phyloP scores from a whole-genome alignment of 495 filamentous ascomycete species.

The Talaromyces wortmannii region DNA sequence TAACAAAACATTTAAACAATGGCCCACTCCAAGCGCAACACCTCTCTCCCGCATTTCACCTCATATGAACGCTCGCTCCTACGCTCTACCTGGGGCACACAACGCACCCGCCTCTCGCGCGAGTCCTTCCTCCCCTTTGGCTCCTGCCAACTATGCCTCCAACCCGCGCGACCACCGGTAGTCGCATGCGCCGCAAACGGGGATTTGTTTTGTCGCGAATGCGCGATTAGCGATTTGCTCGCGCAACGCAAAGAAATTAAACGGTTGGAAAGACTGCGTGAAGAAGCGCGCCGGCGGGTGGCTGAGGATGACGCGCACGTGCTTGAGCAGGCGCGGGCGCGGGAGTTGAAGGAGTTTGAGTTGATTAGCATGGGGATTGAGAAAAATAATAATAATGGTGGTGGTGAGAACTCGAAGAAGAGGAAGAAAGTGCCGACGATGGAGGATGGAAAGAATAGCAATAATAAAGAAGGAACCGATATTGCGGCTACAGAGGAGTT shows the following conservation, averaged over 20 bases:
- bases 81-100: constrained; percentile 71
- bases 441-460: constrained; percentile 8
- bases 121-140: constrained; percentile 93
- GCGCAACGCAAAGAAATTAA: constrained; percentile 92
- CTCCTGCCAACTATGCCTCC: constrained; percentile 82
- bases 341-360: constrained; percentile 33
- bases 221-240: constrained; percentile 83
- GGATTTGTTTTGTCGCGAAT: constrained; percentile 96
- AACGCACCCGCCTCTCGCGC: constrained; percentile 76
- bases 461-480: constrained; percentile 18
- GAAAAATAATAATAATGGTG: background rate
- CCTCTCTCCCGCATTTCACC: constrained; percentile 92
- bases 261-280: constrained; percentile 61
- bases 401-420: background rate
- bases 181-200: constrained; percentile 69
- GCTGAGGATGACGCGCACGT: constrained; percentile 32
- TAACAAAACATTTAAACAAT: constrained; percentile 11
- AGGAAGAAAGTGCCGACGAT: constrained; percentile 10
- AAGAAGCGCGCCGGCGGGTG: constrained; percentile 37
- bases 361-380: constrained; percentile 37
- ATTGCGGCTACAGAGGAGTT: constrained; percentile 18
- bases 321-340: constrained; percentile 23
- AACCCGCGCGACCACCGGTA: constrained; percentile 76
- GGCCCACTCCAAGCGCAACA: constrained; percentile 77
- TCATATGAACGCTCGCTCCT: constrained; percentile 82